Base-by-base conservation (phyloP, 805 yeast species). In the Wickerhamomyces silvicola region DNA sequence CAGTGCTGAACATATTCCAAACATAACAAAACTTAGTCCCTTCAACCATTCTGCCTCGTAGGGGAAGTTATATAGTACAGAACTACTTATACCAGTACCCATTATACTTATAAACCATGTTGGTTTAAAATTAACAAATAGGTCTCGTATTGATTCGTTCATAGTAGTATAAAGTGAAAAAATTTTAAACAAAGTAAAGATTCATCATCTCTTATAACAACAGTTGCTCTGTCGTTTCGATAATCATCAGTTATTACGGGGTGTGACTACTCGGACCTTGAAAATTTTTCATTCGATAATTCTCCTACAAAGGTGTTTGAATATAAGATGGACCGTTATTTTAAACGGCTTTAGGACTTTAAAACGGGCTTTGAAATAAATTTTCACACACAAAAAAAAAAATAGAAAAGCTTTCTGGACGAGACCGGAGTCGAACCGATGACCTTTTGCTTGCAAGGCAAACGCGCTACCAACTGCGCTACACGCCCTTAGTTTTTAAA, bases 71-170 rank as follows among this genome's bases (percentile, higher is more conserved):
- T 74, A 70, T 22, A 87, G 61, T 4, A 84, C 59, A 23, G 71
- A 52, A 4, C 83, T 62, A 1, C 84, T 61, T 24, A 86, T 82
- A 2, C 95, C 95, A 4, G 80, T 70, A 2, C 94, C 95, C 95
- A 87, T 87, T n/a, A 78, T 71, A 30, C 75, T 64, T 17, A 81
- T 79, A 57, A 78, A 85, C 68, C 78, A 78, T 7, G 65, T 64
- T 2, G 85, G 82, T 22, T 62, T 59, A 41, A 66, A 66, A 15
- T 43, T 13, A n/a, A n/a, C 10, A 15, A 19, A 9, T 21, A 8
- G 19, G 25, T 16, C 19, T 25, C 17, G 27, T 25, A 25, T 6
- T 11, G 8, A 21, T 21, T 21, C 23, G 10, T 21, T 12, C 10
- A 11, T 13, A 21, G 23, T 13, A 21, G n/a, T 13, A 21, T 21